Base-by-base conservation (phyloP, 768 basidiomycete species). In the Amylocystis lapponica region DNA sequence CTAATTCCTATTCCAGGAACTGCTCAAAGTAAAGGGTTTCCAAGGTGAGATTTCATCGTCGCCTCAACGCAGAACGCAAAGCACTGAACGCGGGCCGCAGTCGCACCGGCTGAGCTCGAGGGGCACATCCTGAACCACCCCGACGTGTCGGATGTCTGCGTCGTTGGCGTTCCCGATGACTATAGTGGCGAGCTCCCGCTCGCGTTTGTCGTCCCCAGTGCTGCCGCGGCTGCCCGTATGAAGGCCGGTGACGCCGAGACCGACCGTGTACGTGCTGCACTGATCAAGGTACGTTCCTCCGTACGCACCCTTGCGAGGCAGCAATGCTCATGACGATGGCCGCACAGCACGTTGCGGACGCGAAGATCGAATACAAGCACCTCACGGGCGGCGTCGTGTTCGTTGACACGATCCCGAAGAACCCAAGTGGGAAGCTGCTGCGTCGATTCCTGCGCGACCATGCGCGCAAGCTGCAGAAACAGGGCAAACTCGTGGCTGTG, bases 151-250 rank as follows among this genome's bases (percentile, higher is more conserved):
- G 58, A 58, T 46, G 51, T 35, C 12, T 54, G 55, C 41, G 58
- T 57, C 17, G 79, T 87, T 9, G 74, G 81, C 3, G 55, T 86
- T 12, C 70, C 70, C 0, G 81, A 88, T 52, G 83, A 86, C 16
- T 86, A 81, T 54, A 83, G 73, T 45, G 85, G 86, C 16, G 86
- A 89, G 55, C 52, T 85, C 9, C 85, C 87, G 0, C 55, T 84
- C 39, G 85, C 86, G 5, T 88, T 74, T 53, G 65, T 87, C 11
- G 81, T 81, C 2, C 68, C 77, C n/a, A 62, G 61, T 37, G 46
- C 60, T 1, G 63, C 65, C n/a, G 61, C 68, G 1, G 64, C 66
- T 4, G 55, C 57, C 16, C 63, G 70, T 32, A 51, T 60, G 10
- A 61, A 65, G 20, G 39, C 38, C n/a, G 55, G 65, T 26, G 50